A percentile compares a stretch with the other conserved stretches of the same genome.
These are phyloP conservation scores for Chrysanthemum lavandulifolium DNA, from an alignment of 129 eudicot genomes.

Conservation along the genomic window DNA sequence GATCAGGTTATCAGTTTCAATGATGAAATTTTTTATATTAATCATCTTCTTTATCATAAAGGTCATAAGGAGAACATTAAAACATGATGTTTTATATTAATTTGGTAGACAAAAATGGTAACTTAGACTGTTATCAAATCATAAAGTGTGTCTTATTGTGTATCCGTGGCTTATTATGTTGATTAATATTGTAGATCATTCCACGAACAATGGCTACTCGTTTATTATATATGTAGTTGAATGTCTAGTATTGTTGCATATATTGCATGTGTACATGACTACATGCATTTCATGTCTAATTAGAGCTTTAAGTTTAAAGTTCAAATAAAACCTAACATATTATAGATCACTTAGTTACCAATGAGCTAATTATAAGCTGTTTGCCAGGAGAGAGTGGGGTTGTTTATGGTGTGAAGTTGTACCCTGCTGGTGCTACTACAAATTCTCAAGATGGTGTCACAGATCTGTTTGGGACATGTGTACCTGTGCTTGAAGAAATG, in stretches of 20 bases:
- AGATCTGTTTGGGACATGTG: conserved; percentile 89
- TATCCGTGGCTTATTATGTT: background rate
- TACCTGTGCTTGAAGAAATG: conserved; percentile 91
- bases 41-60: background rate
- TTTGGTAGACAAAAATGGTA: no score
- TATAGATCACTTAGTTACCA: background rate
- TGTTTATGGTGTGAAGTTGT: conserved; percentile 83
- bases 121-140: no score
- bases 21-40: no score
- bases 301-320: background rate
- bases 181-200: background rate
- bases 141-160: no score
- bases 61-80: background rate
- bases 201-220: no score
- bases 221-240: no score
- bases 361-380: conserved; percentile 15
- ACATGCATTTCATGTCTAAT: background rate
- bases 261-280: background rate
- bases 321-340: background rate
- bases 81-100: background rate
- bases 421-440: conserved; percentile 99
- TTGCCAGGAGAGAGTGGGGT: conserved; percentile 83
- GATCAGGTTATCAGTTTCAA: background rate
- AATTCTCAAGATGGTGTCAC: conserved; percentile 99
- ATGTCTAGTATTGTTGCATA: background rate